These are phyloP conservation scores for Akanthomyces uredinophilus DNA, from an alignment of 2,329 filamentous ascomycete species.

Conservation along the genomic window DNA sequence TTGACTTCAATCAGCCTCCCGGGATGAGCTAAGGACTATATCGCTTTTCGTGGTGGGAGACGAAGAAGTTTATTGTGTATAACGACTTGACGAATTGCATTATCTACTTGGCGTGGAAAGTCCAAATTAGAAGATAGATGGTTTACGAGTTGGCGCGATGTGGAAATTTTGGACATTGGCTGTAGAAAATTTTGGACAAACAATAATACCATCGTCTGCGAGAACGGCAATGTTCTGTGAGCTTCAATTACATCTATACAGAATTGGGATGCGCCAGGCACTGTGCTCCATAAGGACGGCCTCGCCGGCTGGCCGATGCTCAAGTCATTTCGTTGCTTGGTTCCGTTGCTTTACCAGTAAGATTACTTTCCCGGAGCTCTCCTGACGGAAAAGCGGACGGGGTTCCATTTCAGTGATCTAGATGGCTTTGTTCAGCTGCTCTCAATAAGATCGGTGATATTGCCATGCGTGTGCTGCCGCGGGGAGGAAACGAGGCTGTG, in stretches of 20 bases:
- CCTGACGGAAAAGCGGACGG: too few relatives aligned
- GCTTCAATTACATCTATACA: neutral
- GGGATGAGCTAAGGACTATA: neutral
- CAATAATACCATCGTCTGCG: neutral
- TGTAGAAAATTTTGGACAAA: neutral
- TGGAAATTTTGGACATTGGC: neutral
- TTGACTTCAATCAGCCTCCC: slow-evolving; percentile 28
- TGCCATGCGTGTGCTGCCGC: neutral
- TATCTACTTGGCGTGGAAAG: too few relatives aligned
- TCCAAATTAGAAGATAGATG: too few relatives aligned
- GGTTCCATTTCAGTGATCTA: too few relatives aligned
- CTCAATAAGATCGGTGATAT: neutral
- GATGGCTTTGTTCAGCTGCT: too few relatives aligned
- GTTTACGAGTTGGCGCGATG: neutral
- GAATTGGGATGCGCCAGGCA: neutral
- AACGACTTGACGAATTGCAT: neutral
- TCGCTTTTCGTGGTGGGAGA: too few relatives aligned
- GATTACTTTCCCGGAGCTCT: too few relatives aligned
- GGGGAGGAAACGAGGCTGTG: neutral
- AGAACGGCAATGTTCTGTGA: neutral
- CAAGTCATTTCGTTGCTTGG: too few relatives aligned
- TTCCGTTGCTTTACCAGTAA: too few relatives aligned
- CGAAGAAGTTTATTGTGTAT: neutral
- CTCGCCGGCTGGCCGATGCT: neutral
- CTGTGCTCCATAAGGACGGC: neutral